Percentiles rank a stretch among this genome's conserved stretches.
phyloP scores from a whole-genome alignment of 768 basidiomycete genomes.

The Phylloporus sp. region DNA sequence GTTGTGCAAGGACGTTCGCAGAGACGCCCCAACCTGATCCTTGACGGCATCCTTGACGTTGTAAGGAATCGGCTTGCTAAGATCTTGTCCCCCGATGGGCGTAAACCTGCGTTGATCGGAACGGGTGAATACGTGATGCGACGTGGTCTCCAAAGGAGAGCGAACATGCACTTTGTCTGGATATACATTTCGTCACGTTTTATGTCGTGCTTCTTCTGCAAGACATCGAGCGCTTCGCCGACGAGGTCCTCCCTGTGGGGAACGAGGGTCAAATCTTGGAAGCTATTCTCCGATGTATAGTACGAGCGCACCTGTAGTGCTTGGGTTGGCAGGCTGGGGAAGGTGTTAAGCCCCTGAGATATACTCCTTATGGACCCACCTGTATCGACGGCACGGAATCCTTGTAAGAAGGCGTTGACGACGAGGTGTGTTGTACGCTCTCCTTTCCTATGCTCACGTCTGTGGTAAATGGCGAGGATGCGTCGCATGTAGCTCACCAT shows the following conservation, averaged over 20 bases:
- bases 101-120: constrained; percentile 52
- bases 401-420: constrained; percentile 63
- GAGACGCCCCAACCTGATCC: constrained; percentile 59
- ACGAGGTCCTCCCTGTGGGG: constrained; percentile 68
- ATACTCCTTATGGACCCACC: constrained; percentile 39
- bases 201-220: constrained; percentile 54
- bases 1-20: constrained; percentile 59
- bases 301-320: constrained; percentile 53
- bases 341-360: constrained; percentile 15
- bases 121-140: constrained; percentile 1
- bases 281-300: background rate
- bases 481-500: constrained; percentile 37
- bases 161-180: constrained; percentile 63
- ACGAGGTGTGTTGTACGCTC: constrained; percentile 65
- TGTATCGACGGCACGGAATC: constrained; percentile 83
- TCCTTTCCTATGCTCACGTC: constrained; percentile 57
- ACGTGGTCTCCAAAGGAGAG: constrained; percentile 1
- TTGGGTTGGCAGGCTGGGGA: constrained; percentile 65
- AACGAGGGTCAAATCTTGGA: background rate
- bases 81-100: constrained; percentile 67
- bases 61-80: constrained; percentile 67
- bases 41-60: constrained; percentile 46
- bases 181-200: constrained; percentile 68
- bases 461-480: background rate
- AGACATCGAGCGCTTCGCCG: constrained; percentile 59